Percentiles rank a stretch among this genome's conserved stretches.
Evolutionary conservation across 2,329 filamentous ascomycete genomes (phyloP).

Genomic region (Helotiales sp.): DNA sequence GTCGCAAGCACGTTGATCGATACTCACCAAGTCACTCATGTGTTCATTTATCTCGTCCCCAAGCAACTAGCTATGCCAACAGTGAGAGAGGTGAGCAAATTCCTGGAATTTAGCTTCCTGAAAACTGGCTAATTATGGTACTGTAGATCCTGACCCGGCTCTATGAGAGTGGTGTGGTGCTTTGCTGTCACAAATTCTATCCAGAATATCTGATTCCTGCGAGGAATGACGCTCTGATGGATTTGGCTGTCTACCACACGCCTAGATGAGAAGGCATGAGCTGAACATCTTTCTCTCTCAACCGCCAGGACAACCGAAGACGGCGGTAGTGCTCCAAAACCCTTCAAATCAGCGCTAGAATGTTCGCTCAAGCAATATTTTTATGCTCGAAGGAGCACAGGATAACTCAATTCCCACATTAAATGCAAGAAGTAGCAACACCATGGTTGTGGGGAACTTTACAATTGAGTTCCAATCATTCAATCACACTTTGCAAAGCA

Average conservation of each 20-base stretch:
- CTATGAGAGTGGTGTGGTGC: constrained; percentile 26
- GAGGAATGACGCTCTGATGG: constrained; percentile 29
- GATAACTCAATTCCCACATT: background rate
- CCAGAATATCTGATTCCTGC: constrained; percentile 30
- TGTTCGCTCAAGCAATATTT: too few relatives aligned
- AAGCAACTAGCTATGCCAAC: constrained; percentile 32
- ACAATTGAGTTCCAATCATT: too few relatives aligned
- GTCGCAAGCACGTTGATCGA: constrained; percentile 25
- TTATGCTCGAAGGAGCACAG: background rate
- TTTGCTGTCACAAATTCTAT: constrained; percentile 34
- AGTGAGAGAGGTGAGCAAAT: constrained; percentile 12
- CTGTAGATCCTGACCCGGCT: constrained; percentile 25
- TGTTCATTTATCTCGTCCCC: constrained; percentile 35
- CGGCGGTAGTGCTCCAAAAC: too few relatives aligned
- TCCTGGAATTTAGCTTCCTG: background rate
- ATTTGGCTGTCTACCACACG: constrained; percentile 29
- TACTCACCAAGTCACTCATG: constrained; percentile 29
- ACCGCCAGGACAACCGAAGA: background rate
- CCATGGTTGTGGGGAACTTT: too few relatives aligned
- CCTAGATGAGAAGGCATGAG: background rate
- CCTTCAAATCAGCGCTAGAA: too few relatives aligned
- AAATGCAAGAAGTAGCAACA: too few relatives aligned
- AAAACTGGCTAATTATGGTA: background rate
- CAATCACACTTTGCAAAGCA: too few relatives aligned
- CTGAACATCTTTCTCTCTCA: background rate